Evolutionary conservation across 805 yeast species (phyloP), one percentile per base, ranked within the genome.

Genomic region (Lipomyces mesembrius): DNA sequence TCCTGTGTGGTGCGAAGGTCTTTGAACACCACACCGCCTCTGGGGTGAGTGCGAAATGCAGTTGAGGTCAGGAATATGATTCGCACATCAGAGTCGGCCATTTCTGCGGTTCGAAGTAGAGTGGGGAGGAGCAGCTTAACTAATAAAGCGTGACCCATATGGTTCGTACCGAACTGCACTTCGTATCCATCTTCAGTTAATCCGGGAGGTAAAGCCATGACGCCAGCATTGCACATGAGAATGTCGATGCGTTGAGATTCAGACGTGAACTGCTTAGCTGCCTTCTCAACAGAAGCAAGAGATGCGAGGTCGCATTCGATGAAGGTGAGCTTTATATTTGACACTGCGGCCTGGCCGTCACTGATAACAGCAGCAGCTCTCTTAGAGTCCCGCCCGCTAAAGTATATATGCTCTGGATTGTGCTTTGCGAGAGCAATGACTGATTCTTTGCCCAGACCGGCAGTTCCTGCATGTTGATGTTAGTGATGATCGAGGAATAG

Each of bases 141-240:
- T 46, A 91, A 79, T 25, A 91, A 77, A 69, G 90, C 90, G 65
- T 90, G 95, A 0, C 95, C 83, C 14, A 91, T 78, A 74, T 87
- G 91, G 74, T 90, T 90, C 1, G 92, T 87, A 73, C 91, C 96
- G 66, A 90, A 78, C 75, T 90, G 96, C 14, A 89, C 82, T 76
- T 91, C 97, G 75, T 90, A 89, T 3, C 85, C 85, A 72, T 88
- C 91, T 46, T 80, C 82, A 0, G 96, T 89, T 37, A 80, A 68
- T 25, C 84, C 79, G 75, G 79, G 86, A 0, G 96, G 95, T n/a
- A 87, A 80, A 17, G 90, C 92, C 87, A 89, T 88, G 8, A 89
- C 86, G 2, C 95, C 94, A 0, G 96, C 92, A 75, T 90, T 91
- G 72, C 89, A 85, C 59, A 91, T 83, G 35, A 91, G 80, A 22